Base-by-base conservation (phyloP, 1,284 basidiomycete genomes). In the Mycena citricolor region DNA sequence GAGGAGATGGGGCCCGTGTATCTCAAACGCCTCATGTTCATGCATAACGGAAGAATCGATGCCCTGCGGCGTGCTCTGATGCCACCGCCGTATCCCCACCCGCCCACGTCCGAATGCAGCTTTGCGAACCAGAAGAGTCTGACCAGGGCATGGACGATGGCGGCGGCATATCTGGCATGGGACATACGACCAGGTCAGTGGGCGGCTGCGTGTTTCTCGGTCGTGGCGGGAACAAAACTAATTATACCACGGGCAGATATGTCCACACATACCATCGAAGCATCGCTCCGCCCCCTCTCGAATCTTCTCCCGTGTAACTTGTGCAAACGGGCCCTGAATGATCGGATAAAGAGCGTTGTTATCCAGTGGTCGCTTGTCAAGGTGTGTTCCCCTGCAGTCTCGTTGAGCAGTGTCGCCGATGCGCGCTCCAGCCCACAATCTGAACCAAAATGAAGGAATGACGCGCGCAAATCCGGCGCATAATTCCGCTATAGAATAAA, bases 101-200 rank as follows among this genome's bases (percentile, higher is more conserved):
- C 41, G n/a, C 41, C 11, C 6, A 26, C 33, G 6, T 8, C 13
- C 5, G 10, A 3, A 17, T 43, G 41, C 24, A 23, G 16, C 2
- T 17, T 5, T 12, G 24, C 14, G 8, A 33, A 32, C 5, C 32
- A 43, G 32, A 36, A 17, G 21, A 43, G 17, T 14, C 22, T 43
- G 16, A 33, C 19, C 2, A 24, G 21, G 32, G 44, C 35, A 5
- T 46, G 44, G 44, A 29, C 44, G 6, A 23, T 41, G 7, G 38
- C 29, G n/a, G 36, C 44, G 2, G 22, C 35, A 1, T 32, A 32
- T 11, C 16, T 46, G 7, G 25, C 34, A 2, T 39, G 11, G 12
- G 23, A 23, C 11, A 38, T 31, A 14, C 26, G 36, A 21, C 38
- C 38, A 24, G 44, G 44, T 46, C 52, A 44, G 64, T 54, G 22